Evolutionary conservation across 2,329 filamentous ascomycete species (phyloP).

Genomic region (Cladorrhinum sp.): DNA sequence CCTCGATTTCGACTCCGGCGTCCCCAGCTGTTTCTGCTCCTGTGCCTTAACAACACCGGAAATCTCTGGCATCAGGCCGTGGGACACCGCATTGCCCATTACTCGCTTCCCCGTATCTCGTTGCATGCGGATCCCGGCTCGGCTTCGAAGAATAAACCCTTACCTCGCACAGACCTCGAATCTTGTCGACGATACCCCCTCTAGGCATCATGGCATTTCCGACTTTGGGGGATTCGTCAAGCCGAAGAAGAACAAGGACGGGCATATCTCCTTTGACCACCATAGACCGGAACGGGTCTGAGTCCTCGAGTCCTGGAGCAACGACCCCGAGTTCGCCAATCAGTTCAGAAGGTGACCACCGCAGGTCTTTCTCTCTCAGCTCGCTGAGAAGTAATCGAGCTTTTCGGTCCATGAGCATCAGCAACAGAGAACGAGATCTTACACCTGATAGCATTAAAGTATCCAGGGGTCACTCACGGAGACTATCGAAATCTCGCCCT

Average conservation of each 20-base stretch:
- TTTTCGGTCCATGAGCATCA: conserved; percentile 23
- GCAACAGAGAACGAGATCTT: conserved; percentile 17
- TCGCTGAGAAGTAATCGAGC: conserved; percentile 21
- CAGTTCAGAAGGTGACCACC: conserved; percentile 21
- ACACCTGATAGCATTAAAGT: conserved; percentile 12
- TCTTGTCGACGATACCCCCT: neutral
- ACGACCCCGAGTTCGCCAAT: conserved; percentile 23
- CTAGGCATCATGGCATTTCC: conserved; percentile 1
- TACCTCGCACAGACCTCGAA: neutral
- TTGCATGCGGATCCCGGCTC: neutral
- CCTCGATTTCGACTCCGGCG: neutral
- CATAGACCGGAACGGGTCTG: conserved; percentile 19
- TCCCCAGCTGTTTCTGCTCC: neutral
- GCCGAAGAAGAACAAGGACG: conserved; percentile 1
- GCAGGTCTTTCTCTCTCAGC: conserved; percentile 23
- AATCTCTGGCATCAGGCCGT: neutral
- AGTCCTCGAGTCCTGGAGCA: conserved; percentile 17
- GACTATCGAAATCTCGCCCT: conserved; percentile 26
- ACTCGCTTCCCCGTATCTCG: neutral
- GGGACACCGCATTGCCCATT: neutral
- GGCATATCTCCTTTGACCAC: conserved; percentile 10
- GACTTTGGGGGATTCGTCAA: neutral
- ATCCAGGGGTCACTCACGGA: conserved; percentile 20
- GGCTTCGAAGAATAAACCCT: neutral
- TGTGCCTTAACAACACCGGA: neutral